Base-by-base conservation (phyloP, 352 stramenopile genomes). In the Phytophthora rubi region DNA sequence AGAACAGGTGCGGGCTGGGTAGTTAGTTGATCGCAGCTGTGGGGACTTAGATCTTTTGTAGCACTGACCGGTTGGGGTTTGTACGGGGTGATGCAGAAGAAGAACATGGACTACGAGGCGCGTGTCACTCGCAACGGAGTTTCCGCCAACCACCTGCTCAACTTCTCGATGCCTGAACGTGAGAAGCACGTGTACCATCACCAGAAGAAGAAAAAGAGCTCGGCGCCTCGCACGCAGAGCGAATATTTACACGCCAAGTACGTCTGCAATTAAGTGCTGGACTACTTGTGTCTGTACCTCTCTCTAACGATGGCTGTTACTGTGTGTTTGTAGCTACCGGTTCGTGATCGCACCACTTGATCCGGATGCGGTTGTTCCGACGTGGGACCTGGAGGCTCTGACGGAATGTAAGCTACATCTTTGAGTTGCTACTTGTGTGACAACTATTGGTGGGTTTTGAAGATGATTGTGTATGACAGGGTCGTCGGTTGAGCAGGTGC, bases 161-260 rank as follows among this genome's bases (percentile, higher is more conserved):
- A 95, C 59, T 95, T 95, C 45, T 81, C 80, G 37, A 79, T 94
- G 30, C 88, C 88, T 3, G 86, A 93, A 65, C 85, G 88, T 37
- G 85, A 95, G 51, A 86, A 77, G 42, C 59, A 68, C 2, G 63
- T 72, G 42, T 56, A 70, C 18, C 59, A 78, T 53, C 63, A 76
- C 37, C 71, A 80, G 48, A 84, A 83, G 62, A 92, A 90, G 71
- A 94, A 93, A 68, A 85, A 89, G 74, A 90, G 83, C 47, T 75
- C 42, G 2, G 71, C 75, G 21, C 71, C 83, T 56, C 85, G 86
- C 65, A 95, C 88, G 48, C 86, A 93, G 53, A 91, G 68, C 70
- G 86, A 95, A 76, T 95, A 91, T 62, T 82, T 95, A 15, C 88
- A 95, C 68, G 88, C 88, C 65, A 95, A 94, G 88, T 95, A 71